Percentiles rank a stretch among this genome's conserved stretches.
phyloP scores from a whole-genome alignment of 2,329 filamentous ascomycete genomes.

The Aspergillus vadensis region DNA sequence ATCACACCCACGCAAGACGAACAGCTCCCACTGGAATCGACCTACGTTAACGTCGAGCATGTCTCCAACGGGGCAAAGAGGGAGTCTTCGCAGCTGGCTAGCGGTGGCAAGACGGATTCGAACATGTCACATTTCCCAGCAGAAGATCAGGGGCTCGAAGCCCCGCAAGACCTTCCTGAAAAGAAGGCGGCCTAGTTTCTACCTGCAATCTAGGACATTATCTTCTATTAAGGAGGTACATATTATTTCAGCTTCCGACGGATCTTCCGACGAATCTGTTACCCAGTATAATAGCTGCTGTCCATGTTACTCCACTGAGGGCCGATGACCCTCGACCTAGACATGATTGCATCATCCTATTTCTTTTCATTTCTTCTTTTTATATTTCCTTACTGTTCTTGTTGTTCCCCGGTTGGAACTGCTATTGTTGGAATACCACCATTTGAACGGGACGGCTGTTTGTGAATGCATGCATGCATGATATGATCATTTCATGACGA shows the following conservation, averaged over 20 bases:
- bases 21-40: slow-evolving; percentile 12
- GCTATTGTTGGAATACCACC: slow-evolving; percentile 10
- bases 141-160: slow-evolving; percentile 27
- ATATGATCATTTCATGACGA: slow-evolving; percentile 8
- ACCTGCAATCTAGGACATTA: not conserved
- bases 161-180: slow-evolving; percentile 32
- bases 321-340: not conserved
- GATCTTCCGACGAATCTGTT: not conserved
- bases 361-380: slow-evolving; percentile 3
- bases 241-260: not conserved
- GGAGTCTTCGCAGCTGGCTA: slow-evolving; percentile 23
- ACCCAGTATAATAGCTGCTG: not conserved
- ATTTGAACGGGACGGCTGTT: slow-evolving; percentile 13
- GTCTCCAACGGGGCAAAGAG: slow-evolving; percentile 29
- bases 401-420: slow-evolving; percentile 27
- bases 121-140: slow-evolving; percentile 13
- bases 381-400: slow-evolving; percentile 5
- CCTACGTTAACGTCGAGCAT: slow-evolving; percentile 14
- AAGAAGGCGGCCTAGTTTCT: slow-evolving; percentile 12
- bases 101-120: slow-evolving; percentile 48
- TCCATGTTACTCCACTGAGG: not conserved
- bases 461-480: slow-evolving; percentile 6
- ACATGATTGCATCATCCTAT: slow-evolving; percentile 2
- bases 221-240: not conserved
- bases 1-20: slow-evolving; percentile 35